Evolutionary conservation across 2,329 filamentous ascomycete species (phyloP), one percentile per base, ranked within the genome.

Genomic region (Ophiostoma montium): DNA sequence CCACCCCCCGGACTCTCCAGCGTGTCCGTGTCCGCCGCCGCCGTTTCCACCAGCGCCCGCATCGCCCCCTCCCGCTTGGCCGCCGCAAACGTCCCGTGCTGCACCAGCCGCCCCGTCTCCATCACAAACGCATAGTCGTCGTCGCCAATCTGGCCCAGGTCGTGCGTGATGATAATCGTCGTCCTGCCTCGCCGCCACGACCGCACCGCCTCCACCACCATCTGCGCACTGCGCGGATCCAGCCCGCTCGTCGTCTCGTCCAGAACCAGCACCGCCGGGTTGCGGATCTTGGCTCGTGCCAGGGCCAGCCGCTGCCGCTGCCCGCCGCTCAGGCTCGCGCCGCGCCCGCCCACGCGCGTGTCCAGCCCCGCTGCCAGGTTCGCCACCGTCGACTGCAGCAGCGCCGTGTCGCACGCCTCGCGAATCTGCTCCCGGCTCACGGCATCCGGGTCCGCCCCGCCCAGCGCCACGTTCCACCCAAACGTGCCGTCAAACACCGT

Each of bases 151-250:
- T 90, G 84, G 0, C 78, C 74, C 31, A 92, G 75, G 55, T 96
- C 87, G 59, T 96, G 90, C 0, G 92, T 95, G 57, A 96, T 90
- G 55, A 96, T 78, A 47, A 96, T 85, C 0, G 90, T 96, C 0
- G 89, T 95, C 61, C 86, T 92, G 0, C 76, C 82, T 33, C 66
- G 68, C 19, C 92, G 74, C 90, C 88, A 95, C 18, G 73, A 60
- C 8, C 86, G 74, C 47, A 95, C 82, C 0, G 80, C 77, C 38
- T 84, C 76, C 71, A 94, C 82, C 35, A 95, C 74, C 12, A 80
- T 63, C 0, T 66, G 66, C 53, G 82, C 75, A 50, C 75, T 89
- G 10, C 74, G 70, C n/a, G 80, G 76, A 57, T 96, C 90, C 10
- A 96, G 68, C 0, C 86, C 86, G 62, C 86, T 92, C 0, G 87